These are phyloP conservation scores for Spathaspora sp. DNA, from an alignment of 1,139 yeast species.

Conservation along the genomic window DNA sequence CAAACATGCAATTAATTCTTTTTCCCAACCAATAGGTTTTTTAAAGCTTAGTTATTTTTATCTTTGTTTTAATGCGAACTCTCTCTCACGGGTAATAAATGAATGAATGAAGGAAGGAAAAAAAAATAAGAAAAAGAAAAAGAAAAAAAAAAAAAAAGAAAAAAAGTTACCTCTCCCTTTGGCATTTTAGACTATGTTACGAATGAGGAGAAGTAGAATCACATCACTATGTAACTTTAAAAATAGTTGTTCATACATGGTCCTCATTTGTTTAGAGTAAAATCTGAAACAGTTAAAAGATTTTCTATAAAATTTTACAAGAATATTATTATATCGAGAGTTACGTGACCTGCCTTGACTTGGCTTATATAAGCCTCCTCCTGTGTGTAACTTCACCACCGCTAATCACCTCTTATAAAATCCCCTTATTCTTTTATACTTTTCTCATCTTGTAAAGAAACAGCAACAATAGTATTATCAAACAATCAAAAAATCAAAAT, in stretches of 20 bases:
- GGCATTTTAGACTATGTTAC: not conserved
- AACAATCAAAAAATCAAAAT: not conserved
- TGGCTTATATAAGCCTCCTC: no score
- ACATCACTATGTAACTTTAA: not conserved
- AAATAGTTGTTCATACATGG: not conserved
- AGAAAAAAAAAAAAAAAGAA: not conserved
- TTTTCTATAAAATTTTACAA: no score
- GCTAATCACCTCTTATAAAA: not conserved
- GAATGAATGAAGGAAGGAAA: no score
- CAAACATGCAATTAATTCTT: conserved; percentile 1
- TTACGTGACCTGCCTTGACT: no score
- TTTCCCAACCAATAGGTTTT: conserved; percentile 1
- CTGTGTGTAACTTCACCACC: no score
- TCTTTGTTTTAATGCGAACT: not conserved
- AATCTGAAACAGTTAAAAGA: no score
- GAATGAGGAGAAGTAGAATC: not conserved
- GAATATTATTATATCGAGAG: no score
- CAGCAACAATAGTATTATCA: no score
- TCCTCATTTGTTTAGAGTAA: not conserved
- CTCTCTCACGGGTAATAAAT: not conserved
- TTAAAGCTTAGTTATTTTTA: not conserved
- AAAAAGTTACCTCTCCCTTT: not conserved
- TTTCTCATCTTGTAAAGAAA: no score
- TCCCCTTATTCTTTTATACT: not conserved
- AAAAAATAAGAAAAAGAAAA: no score